Percentiles rank a stretch among this genome's conserved stretches.
Conservation (phyloP, 768 basidiomycete genomes). For the Hydnomerulius pinastri region DNA sequence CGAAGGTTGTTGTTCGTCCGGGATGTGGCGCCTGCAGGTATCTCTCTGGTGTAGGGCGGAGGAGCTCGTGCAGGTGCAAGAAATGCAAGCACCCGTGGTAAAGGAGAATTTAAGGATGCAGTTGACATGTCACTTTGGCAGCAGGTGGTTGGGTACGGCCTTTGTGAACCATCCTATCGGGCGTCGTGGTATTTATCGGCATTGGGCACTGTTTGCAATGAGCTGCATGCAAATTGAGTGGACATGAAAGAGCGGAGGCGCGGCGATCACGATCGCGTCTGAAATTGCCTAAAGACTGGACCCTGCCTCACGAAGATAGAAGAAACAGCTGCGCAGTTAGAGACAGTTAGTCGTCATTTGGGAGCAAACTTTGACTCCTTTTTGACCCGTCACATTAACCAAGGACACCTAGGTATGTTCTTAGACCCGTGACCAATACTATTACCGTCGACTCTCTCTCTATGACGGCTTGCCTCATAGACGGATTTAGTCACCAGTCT, state of each 20-base stretch:
- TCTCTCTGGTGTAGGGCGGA: background rate
- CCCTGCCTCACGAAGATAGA: background rate
- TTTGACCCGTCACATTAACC: too few relatives aligned
- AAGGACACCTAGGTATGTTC: too few relatives aligned
- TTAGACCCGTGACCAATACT: too few relatives aligned
- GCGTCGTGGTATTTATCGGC: slow-evolving; percentile 12
- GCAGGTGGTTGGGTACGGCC: background rate
- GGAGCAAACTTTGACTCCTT: too few relatives aligned
- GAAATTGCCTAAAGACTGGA: background rate
- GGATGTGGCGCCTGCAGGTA: background rate
- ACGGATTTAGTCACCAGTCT: too few relatives aligned
- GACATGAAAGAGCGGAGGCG: background rate
- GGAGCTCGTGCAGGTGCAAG: background rate
- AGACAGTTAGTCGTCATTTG: too few relatives aligned
- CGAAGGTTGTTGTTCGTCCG: background rate
- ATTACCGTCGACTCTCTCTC: too few relatives aligned
- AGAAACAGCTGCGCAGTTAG: background rate
- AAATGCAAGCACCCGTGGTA: background rate
- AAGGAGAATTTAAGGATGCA: background rate
- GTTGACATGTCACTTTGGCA: slow-evolving; percentile 8
- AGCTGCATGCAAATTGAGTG: background rate
- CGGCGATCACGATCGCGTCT: background rate
- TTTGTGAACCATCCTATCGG: background rate
- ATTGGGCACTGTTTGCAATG: background rate
- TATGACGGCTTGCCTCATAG: too few relatives aligned